phyloP scores from a whole-genome alignment of 202 grass and related monocot species.

The Thinopyrum obtusiflorum region DNA sequence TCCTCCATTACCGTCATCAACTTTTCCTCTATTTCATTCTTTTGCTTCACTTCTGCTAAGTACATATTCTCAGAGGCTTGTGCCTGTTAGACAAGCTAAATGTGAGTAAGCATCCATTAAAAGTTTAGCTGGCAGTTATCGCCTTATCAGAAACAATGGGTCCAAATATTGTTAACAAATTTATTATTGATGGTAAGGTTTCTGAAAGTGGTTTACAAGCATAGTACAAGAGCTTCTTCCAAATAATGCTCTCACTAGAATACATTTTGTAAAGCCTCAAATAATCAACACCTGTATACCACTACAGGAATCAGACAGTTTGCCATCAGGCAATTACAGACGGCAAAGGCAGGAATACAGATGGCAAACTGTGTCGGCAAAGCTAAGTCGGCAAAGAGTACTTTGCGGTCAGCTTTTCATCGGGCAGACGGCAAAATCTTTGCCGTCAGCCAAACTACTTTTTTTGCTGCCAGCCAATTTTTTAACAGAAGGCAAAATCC shows the following conservation, averaged over 20 bases:
- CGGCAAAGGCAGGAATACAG: no score
- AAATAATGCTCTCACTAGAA: not conserved
- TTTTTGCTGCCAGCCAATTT: no score
- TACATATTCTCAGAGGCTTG: slow-evolving; percentile 29
- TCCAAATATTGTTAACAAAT: not conserved
- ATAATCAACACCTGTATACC: not conserved
- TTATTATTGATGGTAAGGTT: slow-evolving; percentile 12
- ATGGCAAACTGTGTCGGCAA: no score
- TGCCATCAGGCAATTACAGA: no score
- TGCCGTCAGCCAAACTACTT: no score
- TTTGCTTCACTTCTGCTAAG: slow-evolving; percentile 44
- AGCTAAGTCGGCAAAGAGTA: no score
- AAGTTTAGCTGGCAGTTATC: not conserved
- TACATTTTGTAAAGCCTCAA: no score
- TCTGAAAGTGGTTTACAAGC: slow-evolving; percentile 6
- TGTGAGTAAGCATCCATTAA: slow-evolving; percentile 14
- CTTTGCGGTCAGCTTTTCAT: no score
- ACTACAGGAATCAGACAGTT: no score
- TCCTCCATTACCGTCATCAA: slow-evolving; percentile 39
- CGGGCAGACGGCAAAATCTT: no score
- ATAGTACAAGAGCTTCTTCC: not conserved
- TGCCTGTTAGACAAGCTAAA: slow-evolving; percentile 35
- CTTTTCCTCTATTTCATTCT: slow-evolving; percentile 42
- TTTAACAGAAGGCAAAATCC: no score
- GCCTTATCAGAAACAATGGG: not conserved